Evolutionary conservation across 2,329 filamentous ascomycete species (phyloP).

Genomic region (Boeremia lycopersici): DNA sequence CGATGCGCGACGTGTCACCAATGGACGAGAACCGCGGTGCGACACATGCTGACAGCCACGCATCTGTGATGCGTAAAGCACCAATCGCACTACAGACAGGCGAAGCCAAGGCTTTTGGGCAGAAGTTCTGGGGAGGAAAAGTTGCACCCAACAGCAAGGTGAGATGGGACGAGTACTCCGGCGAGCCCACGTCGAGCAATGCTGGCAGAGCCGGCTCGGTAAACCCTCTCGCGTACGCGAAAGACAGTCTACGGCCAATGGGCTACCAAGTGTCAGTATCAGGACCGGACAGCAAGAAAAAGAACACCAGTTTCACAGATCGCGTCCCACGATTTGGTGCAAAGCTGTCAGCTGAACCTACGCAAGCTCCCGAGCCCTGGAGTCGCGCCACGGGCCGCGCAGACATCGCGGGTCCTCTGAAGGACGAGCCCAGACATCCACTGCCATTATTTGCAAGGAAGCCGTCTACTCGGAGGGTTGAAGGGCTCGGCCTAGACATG

Average conservation of each 20-base stretch:
- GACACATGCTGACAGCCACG: constrained; percentile 30
- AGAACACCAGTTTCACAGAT: constrained; percentile 37
- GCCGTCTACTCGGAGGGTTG: constrained; percentile 27
- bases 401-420: constrained; percentile 67
- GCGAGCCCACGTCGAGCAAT: constrained; percentile 64
- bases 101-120: constrained; percentile 25
- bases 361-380: constrained; percentile 62
- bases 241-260: constrained; percentile 30
- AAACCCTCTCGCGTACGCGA: constrained; percentile 55
- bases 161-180: constrained; percentile 70
- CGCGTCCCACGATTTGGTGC: constrained; percentile 35
- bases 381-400: constrained; percentile 74
- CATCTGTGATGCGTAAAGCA: constrained; percentile 44
- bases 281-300: constrained; percentile 32
- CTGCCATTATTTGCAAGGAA: constrained; percentile 59
- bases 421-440: constrained; percentile 62
- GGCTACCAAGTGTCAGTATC: constrained; percentile 44
- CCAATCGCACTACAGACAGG: constrained; percentile 28
- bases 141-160: constrained; percentile 44
- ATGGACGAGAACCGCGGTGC: constrained; percentile 45
- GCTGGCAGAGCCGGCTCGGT: constrained; percentile 62
- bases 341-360: constrained; percentile 47
- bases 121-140: constrained; percentile 47
- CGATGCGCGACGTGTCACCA: constrained; percentile 48
- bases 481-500: constrained; percentile 21